phyloP scores from a whole-genome alignment of 768 basidiomycete species.

The Leccinum longicurvipes region DNA sequence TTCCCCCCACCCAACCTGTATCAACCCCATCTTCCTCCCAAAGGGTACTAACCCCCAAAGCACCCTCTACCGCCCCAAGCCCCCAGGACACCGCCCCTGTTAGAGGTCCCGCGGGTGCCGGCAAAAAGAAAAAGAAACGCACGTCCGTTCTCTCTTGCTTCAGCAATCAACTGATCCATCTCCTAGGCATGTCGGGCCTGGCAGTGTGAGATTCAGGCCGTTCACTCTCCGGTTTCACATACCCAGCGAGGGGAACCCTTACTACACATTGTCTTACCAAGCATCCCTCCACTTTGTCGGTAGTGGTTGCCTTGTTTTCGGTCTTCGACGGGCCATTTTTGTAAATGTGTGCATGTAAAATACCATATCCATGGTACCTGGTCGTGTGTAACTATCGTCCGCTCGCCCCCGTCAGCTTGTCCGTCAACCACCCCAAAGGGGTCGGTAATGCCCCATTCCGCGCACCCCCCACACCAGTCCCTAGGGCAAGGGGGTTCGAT shows the following conservation, averaged over 20 bases:
- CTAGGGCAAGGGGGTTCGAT: constrained; percentile 80
- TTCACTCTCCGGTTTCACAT: background rate
- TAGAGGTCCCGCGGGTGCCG: constrained; percentile 49
- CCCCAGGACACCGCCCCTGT: constrained; percentile 42
- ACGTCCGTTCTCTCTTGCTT: constrained; percentile 20
- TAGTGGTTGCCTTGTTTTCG: background rate
- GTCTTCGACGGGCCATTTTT: background rate
- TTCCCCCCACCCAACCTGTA: constrained; percentile 26
- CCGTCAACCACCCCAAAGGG: constrained; percentile 78
- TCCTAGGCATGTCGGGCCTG: constrained; percentile 26
- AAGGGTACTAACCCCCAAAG: constrained; percentile 32
- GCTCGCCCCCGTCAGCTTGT: constrained; percentile 65
- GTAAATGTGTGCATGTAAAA: background rate
- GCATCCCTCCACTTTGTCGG: background rate
- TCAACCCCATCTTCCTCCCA: constrained; percentile 33
- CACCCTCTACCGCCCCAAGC: constrained; percentile 32
- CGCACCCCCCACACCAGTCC: constrained; percentile 56
- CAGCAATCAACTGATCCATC: constrained; percentile 3
- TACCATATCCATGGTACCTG: background rate
- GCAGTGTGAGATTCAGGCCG: constrained; percentile 12
- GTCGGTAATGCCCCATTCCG: constrained; percentile 62
- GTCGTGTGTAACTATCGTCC: constrained; percentile 33
- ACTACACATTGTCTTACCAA: background rate
- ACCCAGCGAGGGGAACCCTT: background rate
- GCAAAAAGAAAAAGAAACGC: constrained; percentile 80